phyloP scores from a whole-genome alignment of 2,329 filamentous ascomycete genomes.

The Tolypocladium tundrense region DNA sequence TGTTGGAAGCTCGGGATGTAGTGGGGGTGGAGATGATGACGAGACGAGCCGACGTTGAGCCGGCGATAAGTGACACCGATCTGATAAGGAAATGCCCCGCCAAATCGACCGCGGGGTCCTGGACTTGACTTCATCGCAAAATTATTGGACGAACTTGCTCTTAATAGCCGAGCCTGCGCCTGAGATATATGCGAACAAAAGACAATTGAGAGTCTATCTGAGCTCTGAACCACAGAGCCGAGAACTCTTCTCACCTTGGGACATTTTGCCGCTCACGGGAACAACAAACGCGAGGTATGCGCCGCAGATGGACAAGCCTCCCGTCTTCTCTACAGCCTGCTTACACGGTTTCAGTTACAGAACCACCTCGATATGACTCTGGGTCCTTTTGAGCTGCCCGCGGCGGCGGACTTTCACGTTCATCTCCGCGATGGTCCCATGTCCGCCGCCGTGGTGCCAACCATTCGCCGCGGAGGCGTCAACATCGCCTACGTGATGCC shows the following conservation, averaged over 20 bases:
- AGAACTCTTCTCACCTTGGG: neutral
- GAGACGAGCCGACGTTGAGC: neutral
- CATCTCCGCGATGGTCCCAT: slow-evolving; percentile 59
- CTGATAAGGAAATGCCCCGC: neutral
- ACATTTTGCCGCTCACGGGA: neutral
- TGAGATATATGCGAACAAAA: neutral
- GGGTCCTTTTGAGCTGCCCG: slow-evolving; percentile 40
- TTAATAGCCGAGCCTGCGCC: neutral
- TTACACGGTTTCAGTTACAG: neutral
- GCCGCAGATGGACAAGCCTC: neutral
- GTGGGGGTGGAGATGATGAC: neutral
- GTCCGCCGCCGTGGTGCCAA: slow-evolving; percentile 46
- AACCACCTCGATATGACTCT: neutral
- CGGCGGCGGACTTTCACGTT: slow-evolving; percentile 60
- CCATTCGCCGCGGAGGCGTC: slow-evolving; percentile 49
- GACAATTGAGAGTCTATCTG: neutral
- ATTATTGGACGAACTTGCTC: neutral
- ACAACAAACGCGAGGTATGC: neutral
- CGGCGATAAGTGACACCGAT: neutral
- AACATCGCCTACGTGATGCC: slow-evolving; percentile 55
- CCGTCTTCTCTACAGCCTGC: neutral
- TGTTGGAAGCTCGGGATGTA: neutral
- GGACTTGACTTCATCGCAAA: neutral
- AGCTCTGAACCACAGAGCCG: neutral
- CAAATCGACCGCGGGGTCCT: neutral